Percentiles rank a stretch among this genome's conserved stretches.
phyloP scores from a whole-genome alignment of 805 yeast genomes.

The Yarrowia divulgata region DNA sequence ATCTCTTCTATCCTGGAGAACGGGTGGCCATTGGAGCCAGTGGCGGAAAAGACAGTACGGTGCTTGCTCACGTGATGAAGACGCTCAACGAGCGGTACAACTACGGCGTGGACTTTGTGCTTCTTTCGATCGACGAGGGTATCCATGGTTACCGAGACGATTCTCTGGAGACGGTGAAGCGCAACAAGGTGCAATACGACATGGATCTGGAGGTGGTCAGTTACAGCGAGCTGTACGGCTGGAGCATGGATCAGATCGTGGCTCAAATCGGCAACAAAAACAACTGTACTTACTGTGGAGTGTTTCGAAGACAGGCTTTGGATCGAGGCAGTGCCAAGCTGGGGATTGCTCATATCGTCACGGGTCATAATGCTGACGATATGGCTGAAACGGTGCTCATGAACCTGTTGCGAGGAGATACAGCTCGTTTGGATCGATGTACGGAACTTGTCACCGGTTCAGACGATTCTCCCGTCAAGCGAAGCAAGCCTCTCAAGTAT shows the following conservation, averaged over 20 bases:
- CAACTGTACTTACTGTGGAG: constrained; percentile 98
- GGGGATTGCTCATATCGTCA: constrained; percentile 87
- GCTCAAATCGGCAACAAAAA: constrained; percentile 91
- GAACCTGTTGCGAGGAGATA: constrained; percentile 96
- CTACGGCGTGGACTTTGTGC: constrained; percentile 84
- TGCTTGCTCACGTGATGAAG: constrained; percentile 85
- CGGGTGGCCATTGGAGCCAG: constrained; percentile 96
- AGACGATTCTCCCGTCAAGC: constrained; percentile 83
- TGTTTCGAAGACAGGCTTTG: constrained; percentile 91
- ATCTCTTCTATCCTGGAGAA: constrained; percentile 81
- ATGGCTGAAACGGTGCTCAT: constrained; percentile 98
- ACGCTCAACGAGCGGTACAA: constrained; percentile 85
- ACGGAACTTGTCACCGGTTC: constrained; percentile 84
- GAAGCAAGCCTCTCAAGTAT: constrained; percentile 95
- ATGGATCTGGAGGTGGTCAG: constrained; percentile 82
- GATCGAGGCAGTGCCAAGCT: constrained; percentile 93
- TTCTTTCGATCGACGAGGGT: constrained; percentile 94
- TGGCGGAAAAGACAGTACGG: constrained; percentile 98
- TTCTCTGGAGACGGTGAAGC: constrained; percentile 92
- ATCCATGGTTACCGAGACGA: constrained; percentile 97
- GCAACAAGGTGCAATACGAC: constrained; percentile 86
- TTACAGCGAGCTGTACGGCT: constrained; percentile 85
- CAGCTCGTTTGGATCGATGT: constrained; percentile 87
- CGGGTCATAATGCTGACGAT: constrained; percentile 99
- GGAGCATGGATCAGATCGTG: constrained; percentile 99